Conservation (phyloP, 2,329 filamentous ascomycete species). For the Didymella arachidicola region DNA sequence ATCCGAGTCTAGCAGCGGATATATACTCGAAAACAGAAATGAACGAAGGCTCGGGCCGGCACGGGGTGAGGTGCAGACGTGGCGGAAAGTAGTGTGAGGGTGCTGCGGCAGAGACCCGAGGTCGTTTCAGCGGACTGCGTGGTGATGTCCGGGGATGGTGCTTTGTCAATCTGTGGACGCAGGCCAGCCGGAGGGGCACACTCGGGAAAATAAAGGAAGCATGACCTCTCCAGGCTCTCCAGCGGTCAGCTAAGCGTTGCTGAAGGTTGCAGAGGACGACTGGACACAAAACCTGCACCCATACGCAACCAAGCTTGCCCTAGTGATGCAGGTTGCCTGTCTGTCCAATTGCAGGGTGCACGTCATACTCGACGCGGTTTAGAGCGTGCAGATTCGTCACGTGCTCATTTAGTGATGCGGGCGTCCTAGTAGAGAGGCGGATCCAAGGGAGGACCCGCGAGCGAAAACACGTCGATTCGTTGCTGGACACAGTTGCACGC, state of each 20-base stretch:
- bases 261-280: slow-evolving; percentile 45
- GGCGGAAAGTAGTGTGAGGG: slow-evolving; percentile 32
- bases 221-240: slow-evolving; percentile 44
- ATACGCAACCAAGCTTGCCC: slow-evolving; percentile 30
- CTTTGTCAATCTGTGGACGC: slow-evolving; percentile 31
- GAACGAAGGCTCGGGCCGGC: slow-evolving; percentile 34
- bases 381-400: slow-evolving; percentile 28
- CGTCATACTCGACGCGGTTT: slow-evolving; percentile 24
- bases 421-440: slow-evolving; percentile 32
- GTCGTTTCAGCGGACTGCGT: slow-evolving; percentile 35
- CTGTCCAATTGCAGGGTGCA: slow-evolving; percentile 27
- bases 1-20: slow-evolving; percentile 32
- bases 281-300: slow-evolving; percentile 44
- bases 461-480: slow-evolving; percentile 43
- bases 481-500: slow-evolving; percentile 32
- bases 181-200: slow-evolving; percentile 42
- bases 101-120: slow-evolving; percentile 33
- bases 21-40: slow-evolving; percentile 25
- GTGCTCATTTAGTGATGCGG: slow-evolving; percentile 37
- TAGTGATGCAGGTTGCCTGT: slow-evolving; percentile 24
- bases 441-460: slow-evolving; percentile 37
- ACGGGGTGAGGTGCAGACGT: slow-evolving; percentile 33
- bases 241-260: slow-evolving; percentile 49
- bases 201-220: slow-evolving; percentile 41
- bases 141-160: slow-evolving; percentile 37